These are phyloP conservation scores for Penstemon davidsonii DNA, from an alignment of 257 asterid species.

Conservation along the genomic window DNA sequence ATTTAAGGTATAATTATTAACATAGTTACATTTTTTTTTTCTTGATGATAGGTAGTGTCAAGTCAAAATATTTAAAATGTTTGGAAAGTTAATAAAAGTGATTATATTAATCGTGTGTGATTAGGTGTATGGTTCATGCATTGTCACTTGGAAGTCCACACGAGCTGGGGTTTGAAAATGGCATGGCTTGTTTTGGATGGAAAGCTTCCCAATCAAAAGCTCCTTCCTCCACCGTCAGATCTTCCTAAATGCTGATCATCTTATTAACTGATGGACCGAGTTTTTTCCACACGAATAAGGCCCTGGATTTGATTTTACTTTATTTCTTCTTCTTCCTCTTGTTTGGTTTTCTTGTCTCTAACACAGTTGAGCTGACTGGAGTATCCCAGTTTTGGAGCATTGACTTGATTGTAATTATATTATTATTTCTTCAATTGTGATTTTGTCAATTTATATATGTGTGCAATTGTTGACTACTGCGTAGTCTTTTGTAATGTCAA, in stretches of 20 bases:
- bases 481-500: too few relatives aligned
- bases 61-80: too few relatives aligned
- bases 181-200: constrained; percentile 51
- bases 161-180: constrained; percentile 53
- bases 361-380: constrained; percentile 22
- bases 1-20: too few relatives aligned
- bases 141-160: constrained; percentile 46
- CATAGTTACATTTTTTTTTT: too few relatives aligned
- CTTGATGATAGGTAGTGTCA: too few relatives aligned
- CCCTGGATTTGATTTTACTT: background rate
- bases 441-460: too few relatives aligned
- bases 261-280: background rate
- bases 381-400: constrained; percentile 15
- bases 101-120: background rate
- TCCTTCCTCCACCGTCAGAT: constrained; percentile 46
- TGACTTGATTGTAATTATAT: background rate
- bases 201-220: constrained; percentile 40
- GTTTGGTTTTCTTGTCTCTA: constrained; percentile 5
- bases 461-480: too few relatives aligned
- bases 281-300: background rate
- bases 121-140: constrained; percentile 51
- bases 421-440: too few relatives aligned
- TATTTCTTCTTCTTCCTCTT: background rate
- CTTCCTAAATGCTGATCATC: constrained; percentile 44
- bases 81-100: too few relatives aligned